Evolutionary conservation across 306 rosid species (phyloP), one percentile per base, ranked within the genome.

Genomic region (Citrullus amarus): DNA sequence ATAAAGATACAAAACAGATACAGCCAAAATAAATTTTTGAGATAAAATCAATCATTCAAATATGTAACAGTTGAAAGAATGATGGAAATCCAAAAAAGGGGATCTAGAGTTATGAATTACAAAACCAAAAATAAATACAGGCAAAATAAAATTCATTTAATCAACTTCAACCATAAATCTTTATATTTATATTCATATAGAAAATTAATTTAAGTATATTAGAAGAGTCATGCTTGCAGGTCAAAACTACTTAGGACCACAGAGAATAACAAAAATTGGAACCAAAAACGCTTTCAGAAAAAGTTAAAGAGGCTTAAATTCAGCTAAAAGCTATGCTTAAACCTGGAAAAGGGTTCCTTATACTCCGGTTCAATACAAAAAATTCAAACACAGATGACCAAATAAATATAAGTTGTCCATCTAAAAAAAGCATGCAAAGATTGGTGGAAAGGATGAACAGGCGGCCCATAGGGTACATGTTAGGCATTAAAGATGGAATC

Each of bases 1-100:
- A 79, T 2, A 68, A 78, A 51, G 79, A 81, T 34, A 80, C n/a
- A 81, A 34, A 80, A 46, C 8, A 54, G 8, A 32, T 57, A 75
- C 18, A 9, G 28, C 25, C 2, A 28, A 43, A 70, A 50, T 72
- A 50, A 66, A 18, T 14, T 71, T 71, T 72, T 48, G 2, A 72
- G 13, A 72, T 48, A 30, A 43, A 70, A 72, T 15, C 41, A 10
- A 20, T 48, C 41, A 44, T n/a, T 69, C 57, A 25, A 46, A 71
- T 71, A 71, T 71, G 76, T 46, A 25, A 69, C 36, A 69, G 20
- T 20, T 70, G 60, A 72, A 25, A 46, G 44, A 44, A 72, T 50
- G 43, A 72, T 28, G 9, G 57, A 28, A 70, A 70, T 22, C 56
- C 12, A 17, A 20, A 70, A 70, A 38, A 6, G 3, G 18, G 5